phyloP scores from a whole-genome alignment of 2,329 filamentous ascomycete genomes.

The Pestalotiopsis sp. region DNA sequence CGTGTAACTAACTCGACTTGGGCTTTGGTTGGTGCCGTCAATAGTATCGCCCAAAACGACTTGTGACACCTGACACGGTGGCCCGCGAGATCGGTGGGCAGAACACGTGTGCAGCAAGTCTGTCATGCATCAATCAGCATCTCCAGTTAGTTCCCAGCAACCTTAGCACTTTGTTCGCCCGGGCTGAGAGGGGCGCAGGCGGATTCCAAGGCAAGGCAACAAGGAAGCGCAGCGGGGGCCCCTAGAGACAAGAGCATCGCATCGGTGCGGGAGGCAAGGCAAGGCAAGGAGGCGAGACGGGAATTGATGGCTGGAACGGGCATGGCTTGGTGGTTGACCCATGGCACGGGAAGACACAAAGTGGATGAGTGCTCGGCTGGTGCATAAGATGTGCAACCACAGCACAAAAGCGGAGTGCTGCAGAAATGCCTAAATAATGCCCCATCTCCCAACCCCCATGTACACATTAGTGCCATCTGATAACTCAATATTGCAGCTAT shows the following conservation, averaged over 20 bases:
- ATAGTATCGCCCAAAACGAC: neutral
- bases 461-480: constrained; percentile 8
- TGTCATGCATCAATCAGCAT: neutral
- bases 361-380: neutral
- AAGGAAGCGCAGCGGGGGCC: no score
- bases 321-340: no score
- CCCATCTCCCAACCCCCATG: neutral
- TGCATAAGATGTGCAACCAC: neutral
- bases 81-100: neutral
- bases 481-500: constrained; percentile 12
- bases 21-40: neutral
- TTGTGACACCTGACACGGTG: neutral
- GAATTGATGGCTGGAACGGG: no score
- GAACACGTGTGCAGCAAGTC: constrained; percentile 2
- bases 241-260: no score
- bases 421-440: neutral
- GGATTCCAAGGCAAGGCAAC: no score
- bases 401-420: neutral
- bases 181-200: no score
- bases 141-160: neutral
- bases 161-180: no score
- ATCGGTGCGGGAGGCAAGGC: no score
- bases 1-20: neutral
- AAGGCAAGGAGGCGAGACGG: no score
- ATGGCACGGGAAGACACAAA: neutral